These are phyloP conservation scores for Apophysomyces elegans DNA, from an alignment of 371 early-diverging fungal species.

Conservation along the genomic window DNA sequence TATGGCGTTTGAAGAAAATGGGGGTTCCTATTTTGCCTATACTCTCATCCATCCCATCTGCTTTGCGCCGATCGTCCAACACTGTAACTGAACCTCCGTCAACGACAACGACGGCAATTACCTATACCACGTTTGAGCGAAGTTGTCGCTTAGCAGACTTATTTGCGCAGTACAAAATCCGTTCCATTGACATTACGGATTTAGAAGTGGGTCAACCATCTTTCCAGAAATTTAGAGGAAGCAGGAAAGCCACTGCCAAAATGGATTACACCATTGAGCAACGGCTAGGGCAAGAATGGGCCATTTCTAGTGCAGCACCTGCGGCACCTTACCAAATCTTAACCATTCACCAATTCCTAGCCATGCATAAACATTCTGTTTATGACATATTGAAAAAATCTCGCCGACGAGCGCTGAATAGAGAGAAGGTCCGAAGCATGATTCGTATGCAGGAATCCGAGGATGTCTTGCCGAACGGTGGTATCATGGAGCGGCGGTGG, in stretches of 20 bases:
- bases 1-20: conserved; percentile 33
- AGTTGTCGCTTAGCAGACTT: conserved; percentile 19
- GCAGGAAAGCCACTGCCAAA: neutral
- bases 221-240: conserved; percentile 17
- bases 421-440: conserved; percentile 18
- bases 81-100: neutral
- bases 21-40: conserved; percentile 41
- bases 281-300: conserved; percentile 32
- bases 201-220: conserved; percentile 27
- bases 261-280: conserved; percentile 13
- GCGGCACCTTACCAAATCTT: conserved; percentile 47
- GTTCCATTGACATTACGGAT: conserved; percentile 21
- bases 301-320: conserved; percentile 26
- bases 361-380: conserved; percentile 35
- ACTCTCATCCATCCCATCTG: conserved; percentile 13
- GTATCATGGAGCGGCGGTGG: neutral
- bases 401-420: conserved; percentile 30
- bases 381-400: conserved; percentile 38
- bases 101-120: neutral
- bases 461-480: neutral
- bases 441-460: conserved; percentile 11
- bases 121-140: conserved; percentile 12
- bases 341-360: conserved; percentile 40
- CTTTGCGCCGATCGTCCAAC: neutral
- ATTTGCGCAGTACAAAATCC: conserved; percentile 21